A percentile compares a stretch with the other conserved stretches of the same genome.
These are phyloP conservation scores for Cladobotryum mycophilum DNA, from an alignment of 2,329 filamentous ascomycete genomes.

Conservation along the genomic window DNA sequence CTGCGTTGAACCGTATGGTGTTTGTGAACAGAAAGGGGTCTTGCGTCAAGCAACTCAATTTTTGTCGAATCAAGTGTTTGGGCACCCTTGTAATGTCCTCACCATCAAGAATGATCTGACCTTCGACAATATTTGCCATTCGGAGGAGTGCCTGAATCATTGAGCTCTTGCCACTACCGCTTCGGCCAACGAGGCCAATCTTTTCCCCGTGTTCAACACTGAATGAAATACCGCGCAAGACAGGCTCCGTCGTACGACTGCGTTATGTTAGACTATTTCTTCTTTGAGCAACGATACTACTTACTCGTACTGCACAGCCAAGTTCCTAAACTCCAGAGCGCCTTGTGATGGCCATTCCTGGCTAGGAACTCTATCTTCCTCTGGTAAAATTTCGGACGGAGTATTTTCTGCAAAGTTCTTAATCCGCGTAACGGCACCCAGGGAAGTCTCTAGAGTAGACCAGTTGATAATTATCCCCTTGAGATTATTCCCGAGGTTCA, in stretches of 20 bases:
- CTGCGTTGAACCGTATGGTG: conserved; percentile 44
- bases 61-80: conserved; percentile 21
- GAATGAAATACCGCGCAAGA: conserved; percentile 26
- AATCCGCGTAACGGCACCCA: conserved; percentile 25
- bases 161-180: conserved; percentile 31
- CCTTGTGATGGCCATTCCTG: conserved; percentile 20
- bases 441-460: conserved; percentile 24
- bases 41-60: conserved; percentile 44
- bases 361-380: conserved; percentile 13
- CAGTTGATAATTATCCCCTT: conserved; percentile 23
- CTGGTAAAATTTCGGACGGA: conserved; percentile 17
- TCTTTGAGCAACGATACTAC: neutral
- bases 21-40: conserved; percentile 46
- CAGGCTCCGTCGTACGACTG: conserved; percentile 18
- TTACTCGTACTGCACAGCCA: conserved; percentile 25
- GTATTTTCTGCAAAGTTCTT: conserved; percentile 22
- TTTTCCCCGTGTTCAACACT: conserved; percentile 29
- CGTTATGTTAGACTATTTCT: neutral
- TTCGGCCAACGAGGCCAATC: conserved; percentile 40
- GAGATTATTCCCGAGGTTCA: conserved; percentile 21
- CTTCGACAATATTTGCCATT: conserved; percentile 39
- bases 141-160: conserved; percentile 41
- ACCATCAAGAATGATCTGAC: conserved; percentile 40
- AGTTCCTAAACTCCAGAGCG: conserved; percentile 16
- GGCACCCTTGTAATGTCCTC: conserved; percentile 29